A percentile compares a stretch with the other conserved stretches of the same genome.
These are phyloP conservation scores for Fraxinus pennsylvanica DNA, from an alignment of 257 asterid species.

Conservation along the genomic window DNA sequence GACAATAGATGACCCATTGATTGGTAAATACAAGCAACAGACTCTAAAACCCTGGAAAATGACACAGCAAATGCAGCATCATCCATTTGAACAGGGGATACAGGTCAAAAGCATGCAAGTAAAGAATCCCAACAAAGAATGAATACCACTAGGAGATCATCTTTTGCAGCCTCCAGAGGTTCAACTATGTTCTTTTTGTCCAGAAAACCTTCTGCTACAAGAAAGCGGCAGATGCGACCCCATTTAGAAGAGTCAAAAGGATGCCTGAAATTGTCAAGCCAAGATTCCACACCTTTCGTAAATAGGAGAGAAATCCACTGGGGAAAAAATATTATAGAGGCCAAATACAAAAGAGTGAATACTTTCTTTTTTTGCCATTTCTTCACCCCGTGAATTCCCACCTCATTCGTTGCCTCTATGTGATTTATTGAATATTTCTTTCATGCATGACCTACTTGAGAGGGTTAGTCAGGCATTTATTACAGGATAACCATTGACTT, in stretches of 20 bases:
- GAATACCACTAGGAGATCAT: slow-evolving; percentile 90
- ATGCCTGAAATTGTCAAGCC: slow-evolving; percentile 55
- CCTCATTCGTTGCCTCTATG: not conserved
- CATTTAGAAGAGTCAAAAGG: slow-evolving; percentile 98
- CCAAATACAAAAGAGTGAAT: too few relatives aligned
- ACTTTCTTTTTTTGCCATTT: too few relatives aligned
- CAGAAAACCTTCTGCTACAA: slow-evolving; percentile 60
- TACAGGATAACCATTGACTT: not conserved
- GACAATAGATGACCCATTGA: not conserved
- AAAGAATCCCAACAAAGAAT: slow-evolving; percentile 7
- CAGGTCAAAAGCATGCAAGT: not conserved
- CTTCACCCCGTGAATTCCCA: not conserved
- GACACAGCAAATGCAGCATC: not conserved
- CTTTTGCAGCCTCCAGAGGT: slow-evolving; percentile 81
- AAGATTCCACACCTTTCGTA: too few relatives aligned
- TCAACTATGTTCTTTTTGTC: slow-evolving; percentile 64
- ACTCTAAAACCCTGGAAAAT: not conserved
- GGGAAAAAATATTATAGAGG: too few relatives aligned
- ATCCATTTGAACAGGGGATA: not conserved
- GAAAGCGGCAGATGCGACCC: slow-evolving; percentile 89
- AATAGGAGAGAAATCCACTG: too few relatives aligned
- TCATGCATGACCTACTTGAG: not conserved
- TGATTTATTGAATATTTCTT: not conserved
- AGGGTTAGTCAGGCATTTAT: not conserved
- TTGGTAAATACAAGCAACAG: not conserved